Evolutionary conservation across 208 protist species (phyloP), one percentile per base, ranked within the genome.

Genomic region (Trypanosoma brucei): DNA sequence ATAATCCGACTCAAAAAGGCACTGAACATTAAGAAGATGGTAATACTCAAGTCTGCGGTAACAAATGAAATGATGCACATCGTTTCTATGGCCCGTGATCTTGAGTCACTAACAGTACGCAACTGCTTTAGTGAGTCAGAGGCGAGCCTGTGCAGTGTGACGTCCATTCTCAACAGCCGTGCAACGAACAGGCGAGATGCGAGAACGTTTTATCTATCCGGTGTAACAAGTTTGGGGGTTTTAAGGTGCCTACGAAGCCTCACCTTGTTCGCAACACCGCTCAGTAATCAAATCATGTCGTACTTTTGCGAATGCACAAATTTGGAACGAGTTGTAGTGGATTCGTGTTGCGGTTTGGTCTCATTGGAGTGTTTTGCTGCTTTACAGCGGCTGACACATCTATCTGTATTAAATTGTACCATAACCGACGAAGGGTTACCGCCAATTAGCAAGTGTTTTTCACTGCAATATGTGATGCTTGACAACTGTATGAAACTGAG

Each of bases 401-500:
- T 94, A 1, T 83, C 50, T 58, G 40, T 91, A 4, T 62, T 79
- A 30, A 75, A 79, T 9, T 75, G 71, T 36, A 66, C 78, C n/a
- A 67, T 94, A 58, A 78, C 72, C 0, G 81, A 91, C 62, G 77
- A 76, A 8, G 81, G 79, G 14, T 70, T 79, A 3, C 57, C 62
- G 2, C 54, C 71, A 33, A 68, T 94, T 40, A 44, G 70, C 1
- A 34, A 70, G 13, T 94, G 77, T 51, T 34, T 33, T 1, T 62
- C 52, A 3, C 68, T 94, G 44, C 63, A 50, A 42, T 74, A 84
- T 51, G 65, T 94, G 39, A 70, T 75, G 4, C 40, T 94, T 37
- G 82, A 87, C n/a, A 82, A 83, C 55, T 94, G 88, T 54, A 78
- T 83, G 50, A 78, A 76, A 56, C 57, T 94, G 37, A 75, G 66